A percentile compares a stretch with the other conserved stretches of the same genome.
These are phyloP conservation scores for Berkeleyomyces rouxiae DNA, from an alignment of 2,329 filamentous ascomycete genomes.

Conservation along the genomic window DNA sequence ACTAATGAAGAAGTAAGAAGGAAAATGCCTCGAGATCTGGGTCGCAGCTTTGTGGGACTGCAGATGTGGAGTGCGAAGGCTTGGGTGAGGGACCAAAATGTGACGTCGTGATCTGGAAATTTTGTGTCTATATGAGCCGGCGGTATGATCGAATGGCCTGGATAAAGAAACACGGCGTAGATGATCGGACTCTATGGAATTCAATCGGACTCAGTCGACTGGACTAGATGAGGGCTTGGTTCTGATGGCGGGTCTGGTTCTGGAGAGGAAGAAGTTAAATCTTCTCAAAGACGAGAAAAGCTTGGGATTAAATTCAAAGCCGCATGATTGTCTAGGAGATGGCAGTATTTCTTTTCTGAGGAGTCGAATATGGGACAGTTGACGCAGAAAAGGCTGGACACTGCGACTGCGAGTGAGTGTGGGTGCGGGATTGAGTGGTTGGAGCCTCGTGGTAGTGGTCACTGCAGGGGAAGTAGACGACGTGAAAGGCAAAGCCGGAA, in stretches of 20 bases:
- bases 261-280: conserved; percentile 4
- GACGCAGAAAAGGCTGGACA: neutral
- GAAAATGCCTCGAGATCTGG: conserved; percentile 6
- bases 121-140: neutral
- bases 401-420: neutral
- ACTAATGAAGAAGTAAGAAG: neutral
- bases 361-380: neutral
- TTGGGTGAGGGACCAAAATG: conserved; percentile 4
- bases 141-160: neutral
- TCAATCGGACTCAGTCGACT: neutral
- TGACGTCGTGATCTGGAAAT: conserved; percentile 9
- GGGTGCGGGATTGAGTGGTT: neutral
- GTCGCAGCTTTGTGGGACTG: neutral
- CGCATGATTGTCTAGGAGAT: conserved; percentile 6
- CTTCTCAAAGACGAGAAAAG: conserved; percentile 9
- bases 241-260: neutral
- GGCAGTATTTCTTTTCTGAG: neutral
- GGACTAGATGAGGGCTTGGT: neutral
- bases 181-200: neutral
- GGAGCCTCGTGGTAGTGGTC: neutral
- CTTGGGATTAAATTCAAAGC: conserved; percentile 7
- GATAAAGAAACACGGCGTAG: neutral
- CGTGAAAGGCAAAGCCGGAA: neutral
- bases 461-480: neutral
- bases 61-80: conserved; percentile 8